Base-by-base conservation (phyloP, 257 asterid species). In the Rubia yunnanensis region DNA sequence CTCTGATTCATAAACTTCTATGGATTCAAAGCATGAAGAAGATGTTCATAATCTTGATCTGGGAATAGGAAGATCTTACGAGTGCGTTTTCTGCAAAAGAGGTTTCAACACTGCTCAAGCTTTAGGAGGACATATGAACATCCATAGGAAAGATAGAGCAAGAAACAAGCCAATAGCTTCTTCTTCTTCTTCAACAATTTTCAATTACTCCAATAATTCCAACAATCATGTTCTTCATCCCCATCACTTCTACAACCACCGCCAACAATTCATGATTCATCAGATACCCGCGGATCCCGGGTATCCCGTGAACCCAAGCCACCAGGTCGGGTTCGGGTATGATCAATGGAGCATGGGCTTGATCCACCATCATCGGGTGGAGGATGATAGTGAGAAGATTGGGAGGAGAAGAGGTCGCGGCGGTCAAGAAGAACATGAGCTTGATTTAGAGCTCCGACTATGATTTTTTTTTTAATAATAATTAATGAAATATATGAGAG, bases 71-170 rank as follows among this genome's bases (percentile, higher is more conserved):
- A 56, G 97, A 27, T 82, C 74, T 2, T 89, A 89, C 44, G 95
- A 85, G 79, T 87, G 97, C 65, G 89, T 85, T 5, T 87, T 80
- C 61, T 89, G 95, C 83, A 82, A 84, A 76, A 71, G 95, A 76
- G 97, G 97, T 1, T 89, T 89, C 91, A 82, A 80, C 44, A 85
- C 91, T 0, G 97, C 97, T 0, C 97, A 89, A 70, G 97, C 97
- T 32, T 78, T 89, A 74, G 97, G 95, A 0, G 90, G 94, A 1
- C 94, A 86, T 23, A 86, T 86, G 94, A 86, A 86, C 64, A 83
- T 87, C 30, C 95, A 87, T 66, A 77, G 91, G 63, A 81, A 87
- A 70, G 91, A 87, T 48, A 76, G 91, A 67, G 95, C 95, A 3
- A 78, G 26, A 54, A 57, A 84, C 89, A 82, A 87, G 65, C 79